These are phyloP conservation scores for Spizellomyces sp. DNA, from an alignment of 192 early-diverging fungal species.

Conservation along the genomic window DNA sequence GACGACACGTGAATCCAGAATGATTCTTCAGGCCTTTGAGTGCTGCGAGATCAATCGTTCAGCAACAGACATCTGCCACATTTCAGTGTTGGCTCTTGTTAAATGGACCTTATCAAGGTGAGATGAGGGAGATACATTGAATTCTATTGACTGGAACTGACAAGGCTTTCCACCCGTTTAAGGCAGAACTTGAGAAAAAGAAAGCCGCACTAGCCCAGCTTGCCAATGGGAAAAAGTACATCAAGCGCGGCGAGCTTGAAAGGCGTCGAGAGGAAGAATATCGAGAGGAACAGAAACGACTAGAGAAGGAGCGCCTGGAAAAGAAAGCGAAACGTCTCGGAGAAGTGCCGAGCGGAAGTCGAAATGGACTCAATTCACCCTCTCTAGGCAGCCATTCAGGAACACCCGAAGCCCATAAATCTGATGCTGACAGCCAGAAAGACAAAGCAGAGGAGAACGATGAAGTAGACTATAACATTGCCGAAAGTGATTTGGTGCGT, in stretches of 20 bases:
- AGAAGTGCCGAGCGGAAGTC: neutral
- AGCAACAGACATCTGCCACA: no score
- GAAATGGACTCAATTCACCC: neutral
- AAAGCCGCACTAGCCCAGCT: slow-evolving; percentile 58
- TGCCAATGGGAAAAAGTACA: slow-evolving; percentile 70
- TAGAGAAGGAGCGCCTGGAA: slow-evolving; percentile 47
- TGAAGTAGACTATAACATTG: slow-evolving; percentile 55
- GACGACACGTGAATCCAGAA: no score
- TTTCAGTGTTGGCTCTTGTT: no score
- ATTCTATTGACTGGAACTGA: no score
- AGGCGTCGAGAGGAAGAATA: slow-evolving; percentile 63
- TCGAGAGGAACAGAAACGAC: slow-evolving; percentile 49
- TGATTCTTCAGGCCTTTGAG: no score
- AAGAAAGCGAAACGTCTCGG: slow-evolving; percentile 35
- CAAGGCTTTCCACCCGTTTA: no score
- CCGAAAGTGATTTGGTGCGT: slow-evolving; percentile 73
- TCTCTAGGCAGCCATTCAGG: no score
- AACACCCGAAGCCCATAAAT: neutral
- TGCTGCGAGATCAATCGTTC: no score
- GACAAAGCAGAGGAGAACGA: slow-evolving; percentile 22
- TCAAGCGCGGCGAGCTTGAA: slow-evolving; percentile 81
- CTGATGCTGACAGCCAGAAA: neutral
- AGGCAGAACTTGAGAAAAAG: slow-evolving; percentile 77
- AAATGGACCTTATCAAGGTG: no score
- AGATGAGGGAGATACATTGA: no score